Evolutionary conservation across 2,329 filamentous ascomycete genomes (phyloP), one percentile per base, ranked within the genome.

Genomic region (Botryotinia convoluta): DNA sequence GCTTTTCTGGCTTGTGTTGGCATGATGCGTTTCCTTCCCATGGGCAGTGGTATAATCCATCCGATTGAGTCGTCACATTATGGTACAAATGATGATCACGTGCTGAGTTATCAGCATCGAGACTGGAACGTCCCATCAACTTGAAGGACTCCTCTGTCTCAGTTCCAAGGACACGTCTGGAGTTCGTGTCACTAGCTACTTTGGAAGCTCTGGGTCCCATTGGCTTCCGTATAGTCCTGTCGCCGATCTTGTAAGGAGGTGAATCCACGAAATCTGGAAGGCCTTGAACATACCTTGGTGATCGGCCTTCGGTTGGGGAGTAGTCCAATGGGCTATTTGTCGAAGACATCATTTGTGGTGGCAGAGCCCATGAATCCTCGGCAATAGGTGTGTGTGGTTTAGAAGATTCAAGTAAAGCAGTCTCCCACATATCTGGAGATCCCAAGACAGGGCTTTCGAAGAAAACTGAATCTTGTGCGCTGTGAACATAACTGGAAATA

Each of bases 11-110:
- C 84, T 93, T 93, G 89, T 98, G 95, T 83, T 89, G 92, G 88
- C 95, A 98, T 80, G 82, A 86, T 45, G 84, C 73, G 74, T 90
- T 82, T 92, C 90, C 78, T 90, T 92, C 90, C 87, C 92, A 96
- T 9, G 95, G 95, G 87, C 95, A 98, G 85, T 97, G 94, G 85
- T 96, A 98, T 74, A 97, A 89, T 80, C 94, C 94, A 83, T 97
- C 93, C 48, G 86, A 82, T 59, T 87, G 83, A 54, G 68, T 71
- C 16, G 91, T 88, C 72, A 87, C 88, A 77, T 89, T 89, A 81
- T 91, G 91, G 85, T 95, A 95, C 20, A 93, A 85, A 32, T 86
- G 87, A 81, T 95, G 91, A 81, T 90, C 88, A 79, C 89, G 83
- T 45, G 89, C 89, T 76, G 77, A 76, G 65, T 81, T 82, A 65